Evolutionary conservation across 1,284 basidiomycete genomes (phyloP), one percentile per base, ranked within the genome.

Genomic region (Amylostereum chailletii): DNA sequence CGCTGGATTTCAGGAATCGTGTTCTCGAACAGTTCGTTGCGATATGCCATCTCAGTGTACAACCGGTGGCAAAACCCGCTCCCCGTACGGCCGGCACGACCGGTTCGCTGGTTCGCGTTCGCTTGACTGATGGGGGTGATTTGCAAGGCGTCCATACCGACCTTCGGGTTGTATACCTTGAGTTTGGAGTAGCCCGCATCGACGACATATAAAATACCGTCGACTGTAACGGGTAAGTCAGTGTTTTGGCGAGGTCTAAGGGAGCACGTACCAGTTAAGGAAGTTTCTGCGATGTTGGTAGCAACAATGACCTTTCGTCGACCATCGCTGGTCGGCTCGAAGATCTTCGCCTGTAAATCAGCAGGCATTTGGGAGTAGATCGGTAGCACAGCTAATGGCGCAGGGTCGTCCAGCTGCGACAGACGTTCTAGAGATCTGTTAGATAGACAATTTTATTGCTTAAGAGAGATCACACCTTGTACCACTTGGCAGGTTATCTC

Each of bases 291-390:
- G 55, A 99, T 99, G 67, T 99, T 99, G 5, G 96, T 99, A 0
- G 96, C 95, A 0, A 99, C 94, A 54, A 99, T 93, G 49, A 95
- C 93, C 68, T 99, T 99, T 40, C 96, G 76, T 45, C 94, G 79
- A 5, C 95, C 96, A 64, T 98, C 92, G n/a, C 81, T 74, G 0
- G 95, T 94, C 2, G 94, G 83, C 55, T 94, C 87, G 61, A 99
- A 99, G 58, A 99, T 99, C 67, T 94, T 95, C 9, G 96, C 94
- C 64, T 99, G 96, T 34, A 99, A 70, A 69, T 99, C 96, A 1
- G 96, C 94, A 2, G 96, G 96, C 95, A 99, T 98, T 64, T 98
- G 95, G 2, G 96, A 99, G 69, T 99, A 99, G 60, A 99, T 99
- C 1, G 96, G 96, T 11, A 99, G 70, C 2, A 99, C 83, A 1